Evolutionary conservation across 192 early-diverging fungal genomes (phyloP), one percentile per base, ranked within the genome.

Genomic region (Funneliformis geosporum): DNA sequence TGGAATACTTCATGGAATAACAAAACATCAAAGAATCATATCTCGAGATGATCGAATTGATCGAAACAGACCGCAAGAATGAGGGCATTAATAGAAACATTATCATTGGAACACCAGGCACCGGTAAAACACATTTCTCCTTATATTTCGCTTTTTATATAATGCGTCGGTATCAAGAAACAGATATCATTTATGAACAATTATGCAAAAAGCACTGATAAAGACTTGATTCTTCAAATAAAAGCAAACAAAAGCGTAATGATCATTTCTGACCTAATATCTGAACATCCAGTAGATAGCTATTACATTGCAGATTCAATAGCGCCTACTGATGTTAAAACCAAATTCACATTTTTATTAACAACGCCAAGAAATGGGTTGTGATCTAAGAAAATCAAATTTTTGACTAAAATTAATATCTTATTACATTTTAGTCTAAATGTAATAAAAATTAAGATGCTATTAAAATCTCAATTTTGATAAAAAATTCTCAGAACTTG

Each of bases 171-270:
- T 62, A 62, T 9, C 60, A 21, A 27, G n/a, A 62, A 62, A 23
- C 60, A 62, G 25, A 62, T 62, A 62, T 62, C 7, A 62, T 62
- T 62, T 62, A 2, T 62, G 60, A 62, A 62, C 60, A 62, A 62
- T 27, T 62, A 7, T 23, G 18, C 60, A 62, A 62, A 62, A 16
- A 14, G n/a, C 60, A 44, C 43, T 44, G 43, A 23, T 27, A 0
- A 8, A 44, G 9, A 5, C 5, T 44, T 44, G 18, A 62, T 62
- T 62, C 60, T 62, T 62, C 60, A 9, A 6, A 62, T 62, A 6
- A 62, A 23, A 62, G 1, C 18, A 14, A 62, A 62, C 60, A 27
- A 23, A 27, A 62, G 60, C 16, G 60, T 62, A 27, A 62, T 62
- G 60, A 62, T 23, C 18, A 62, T 62, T 62, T 27, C 25, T 62